A percentile compares a stretch with the other conserved stretches of the same genome.
These are phyloP conservation scores for Suhomyces pyralidae DNA, from an alignment of 805 yeast species.

Conservation along the genomic window DNA sequence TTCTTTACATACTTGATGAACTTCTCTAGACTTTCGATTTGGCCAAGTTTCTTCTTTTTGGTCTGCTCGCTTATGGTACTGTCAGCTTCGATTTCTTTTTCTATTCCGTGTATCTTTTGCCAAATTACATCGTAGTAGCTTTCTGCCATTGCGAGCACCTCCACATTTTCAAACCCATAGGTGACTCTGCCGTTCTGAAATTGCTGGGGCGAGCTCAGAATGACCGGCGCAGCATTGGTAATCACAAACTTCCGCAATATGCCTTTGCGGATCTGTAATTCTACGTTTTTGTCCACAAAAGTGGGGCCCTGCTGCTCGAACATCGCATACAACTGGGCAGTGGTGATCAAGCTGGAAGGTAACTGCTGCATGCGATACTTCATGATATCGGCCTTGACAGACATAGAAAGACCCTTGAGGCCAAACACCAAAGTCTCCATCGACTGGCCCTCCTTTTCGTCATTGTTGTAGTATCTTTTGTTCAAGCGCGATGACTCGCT, in stretches of 20 bases:
- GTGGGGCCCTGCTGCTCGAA: slow-evolving; percentile 45
- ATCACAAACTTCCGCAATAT: slow-evolving; percentile 38
- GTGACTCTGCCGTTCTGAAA: slow-evolving; percentile 35
- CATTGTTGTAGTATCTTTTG: slow-evolving; percentile 17
- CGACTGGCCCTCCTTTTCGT: slow-evolving; percentile 7
- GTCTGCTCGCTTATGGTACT: slow-evolving; percentile 1
- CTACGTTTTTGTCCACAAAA: slow-evolving; percentile 47
- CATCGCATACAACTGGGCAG: slow-evolving; percentile 49
- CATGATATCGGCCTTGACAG: slow-evolving; percentile 34
- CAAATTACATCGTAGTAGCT: slow-evolving; percentile 21
- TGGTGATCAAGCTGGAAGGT: slow-evolving; percentile 41
- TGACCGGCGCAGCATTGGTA: slow-evolving; percentile 43
- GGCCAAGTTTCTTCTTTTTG: slow-evolving; percentile 5
- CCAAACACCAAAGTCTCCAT: slow-evolving; percentile 31
- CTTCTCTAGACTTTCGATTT: slow-evolving; percentile 17
- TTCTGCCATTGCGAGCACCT: slow-evolving; percentile 29
- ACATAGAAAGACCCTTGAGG: slow-evolving; percentile 32
- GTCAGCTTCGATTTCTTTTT: slow-evolving; percentile 1
- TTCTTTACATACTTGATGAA: slow-evolving; percentile 18
- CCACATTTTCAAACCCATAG: slow-evolving; percentile 44
- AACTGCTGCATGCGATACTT: slow-evolving; percentile 30
- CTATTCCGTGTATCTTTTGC: slow-evolving; percentile 6
- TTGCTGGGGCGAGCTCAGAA: slow-evolving; percentile 34
- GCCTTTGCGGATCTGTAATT: slow-evolving; percentile 34
- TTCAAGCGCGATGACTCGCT: slow-evolving; percentile 32